A percentile compares a stretch with the other conserved stretches of the same genome.
phyloP scores from a whole-genome alignment of 352 stramenopile genomes.

The Phytophthora agathidicida region DNA sequence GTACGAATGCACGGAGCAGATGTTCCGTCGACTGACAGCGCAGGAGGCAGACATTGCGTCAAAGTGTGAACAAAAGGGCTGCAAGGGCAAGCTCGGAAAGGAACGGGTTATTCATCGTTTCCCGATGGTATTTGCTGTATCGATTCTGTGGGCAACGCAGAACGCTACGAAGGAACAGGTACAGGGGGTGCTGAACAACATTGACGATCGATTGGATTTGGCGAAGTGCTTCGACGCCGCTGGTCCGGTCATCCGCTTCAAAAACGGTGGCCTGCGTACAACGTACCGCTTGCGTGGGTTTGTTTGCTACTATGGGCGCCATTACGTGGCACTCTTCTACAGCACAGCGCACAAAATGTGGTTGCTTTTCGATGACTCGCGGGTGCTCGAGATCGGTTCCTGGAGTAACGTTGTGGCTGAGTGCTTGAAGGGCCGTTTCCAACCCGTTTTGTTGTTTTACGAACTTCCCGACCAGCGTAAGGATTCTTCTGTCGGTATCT shows the following conservation, averaged over 20 bases:
- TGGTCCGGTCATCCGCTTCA: conserved; percentile 71
- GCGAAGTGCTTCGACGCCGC: conserved; percentile 76
- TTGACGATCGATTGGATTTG: conserved; percentile 73
- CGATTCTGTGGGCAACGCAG: conserved; percentile 80
- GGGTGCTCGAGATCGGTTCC: conserved; percentile 74
- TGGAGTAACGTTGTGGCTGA: conserved; percentile 80
- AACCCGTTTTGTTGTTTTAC: conserved; percentile 86
- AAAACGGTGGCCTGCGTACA: conserved; percentile 71
- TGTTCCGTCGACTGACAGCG: conserved; percentile 68
- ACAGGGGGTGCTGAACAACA: conserved; percentile 63
- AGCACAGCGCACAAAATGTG: conserved; percentile 87
- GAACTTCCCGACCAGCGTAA: conserved; percentile 83
- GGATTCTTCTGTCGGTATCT: conserved; percentile 79
- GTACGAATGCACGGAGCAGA: conserved; percentile 75
- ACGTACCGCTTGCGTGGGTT: conserved; percentile 83
- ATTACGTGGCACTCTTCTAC: conserved; percentile 88
- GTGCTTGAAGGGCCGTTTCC: conserved; percentile 83
- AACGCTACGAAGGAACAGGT: conserved; percentile 80
- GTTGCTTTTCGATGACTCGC: conserved; percentile 87
- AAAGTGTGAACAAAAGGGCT: conserved; percentile 61
- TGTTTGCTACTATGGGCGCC: conserved; percentile 86
- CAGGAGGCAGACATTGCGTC: conserved; percentile 60
- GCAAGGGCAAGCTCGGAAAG: conserved; percentile 67
- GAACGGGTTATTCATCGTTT: conserved; percentile 86
- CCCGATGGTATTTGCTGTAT: conserved; percentile 87